A percentile compares a stretch with the other conserved stretches of the same genome.
phyloP scores from a whole-genome alignment of 495 filamentous ascomycete species.

The Penicillium diatomitis region DNA sequence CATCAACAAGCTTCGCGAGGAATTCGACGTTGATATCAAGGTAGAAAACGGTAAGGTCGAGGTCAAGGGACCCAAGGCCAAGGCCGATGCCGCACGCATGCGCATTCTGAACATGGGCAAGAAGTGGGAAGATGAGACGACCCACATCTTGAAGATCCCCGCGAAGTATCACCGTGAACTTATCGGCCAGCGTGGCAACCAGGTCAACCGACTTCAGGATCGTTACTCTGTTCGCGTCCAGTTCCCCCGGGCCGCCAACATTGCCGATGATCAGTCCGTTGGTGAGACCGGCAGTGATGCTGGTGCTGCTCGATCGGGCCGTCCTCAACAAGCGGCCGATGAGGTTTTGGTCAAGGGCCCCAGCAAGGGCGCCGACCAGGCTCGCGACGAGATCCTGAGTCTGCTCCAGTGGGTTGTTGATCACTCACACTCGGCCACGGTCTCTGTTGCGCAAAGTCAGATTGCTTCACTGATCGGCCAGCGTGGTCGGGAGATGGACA shows the following conservation, averaged over 20 bases:
- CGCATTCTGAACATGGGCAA: constrained; percentile 68
- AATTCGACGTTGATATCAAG: constrained; percentile 96
- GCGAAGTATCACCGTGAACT: constrained; percentile 76
- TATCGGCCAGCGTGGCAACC: constrained; percentile 55
- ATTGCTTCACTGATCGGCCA: constrained; percentile 84
- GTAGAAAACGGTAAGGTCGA: constrained; percentile 64
- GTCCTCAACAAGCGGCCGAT: constrained; percentile 67
- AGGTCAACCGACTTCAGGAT: constrained; percentile 64
- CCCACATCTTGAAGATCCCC: constrained; percentile 76
- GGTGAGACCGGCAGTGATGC: constrained; percentile 63
- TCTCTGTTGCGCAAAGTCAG: constrained; percentile 81
- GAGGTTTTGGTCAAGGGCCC: constrained; percentile 88
- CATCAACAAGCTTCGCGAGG: constrained; percentile 89
- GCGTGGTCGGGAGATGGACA: constrained; percentile 82
- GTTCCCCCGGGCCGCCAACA: constrained; percentile 67
- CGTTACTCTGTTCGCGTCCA: constrained; percentile 89
- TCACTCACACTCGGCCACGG: constrained; percentile 64
- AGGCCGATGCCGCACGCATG: constrained; percentile 72
- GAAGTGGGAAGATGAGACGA: constrained; percentile 79
- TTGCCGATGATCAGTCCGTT: constrained; percentile 59
- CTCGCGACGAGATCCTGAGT: constrained; percentile 79
- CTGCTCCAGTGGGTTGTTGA: constrained; percentile 81
- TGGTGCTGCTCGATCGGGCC: constrained; percentile 48
- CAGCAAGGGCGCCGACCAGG: constrained; percentile 81
- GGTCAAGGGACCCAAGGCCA: constrained; percentile 62